Conservation (phyloP, 441 rosid species). For the Erodium moschatum region DNA sequence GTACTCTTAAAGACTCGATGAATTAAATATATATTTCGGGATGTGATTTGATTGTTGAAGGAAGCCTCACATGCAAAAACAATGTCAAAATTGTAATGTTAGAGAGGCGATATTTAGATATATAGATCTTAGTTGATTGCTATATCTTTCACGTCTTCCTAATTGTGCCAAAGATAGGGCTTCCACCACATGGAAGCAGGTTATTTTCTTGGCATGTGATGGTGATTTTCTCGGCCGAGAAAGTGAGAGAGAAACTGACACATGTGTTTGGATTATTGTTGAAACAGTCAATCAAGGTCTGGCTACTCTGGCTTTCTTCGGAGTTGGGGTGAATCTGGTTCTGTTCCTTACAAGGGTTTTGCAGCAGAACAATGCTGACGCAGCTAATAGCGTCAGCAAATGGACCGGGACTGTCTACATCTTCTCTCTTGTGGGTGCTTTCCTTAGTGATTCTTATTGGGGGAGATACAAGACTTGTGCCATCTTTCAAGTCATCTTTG, state of each 20-base stretch:
- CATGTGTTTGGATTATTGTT: neutral
- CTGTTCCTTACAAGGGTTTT: constrained; percentile 91
- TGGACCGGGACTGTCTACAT: constrained; percentile 99
- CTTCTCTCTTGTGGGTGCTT: constrained; percentile 92
- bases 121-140: neutral
- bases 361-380: constrained; percentile 84
- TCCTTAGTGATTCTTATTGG: constrained; percentile 95
- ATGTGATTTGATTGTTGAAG: neutral
- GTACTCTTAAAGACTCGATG: too few species aligned
- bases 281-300: constrained; percentile 86
- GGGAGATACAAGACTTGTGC: constrained; percentile 97
- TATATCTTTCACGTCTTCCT: neutral
- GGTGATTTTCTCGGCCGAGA: neutral
- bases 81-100: neutral
- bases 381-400: constrained; percentile 95
- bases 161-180: neutral
- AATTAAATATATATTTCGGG: neutral
- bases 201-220: neutral
- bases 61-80: neutral
- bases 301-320: constrained; percentile 98
- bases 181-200: constrained; percentile 1
- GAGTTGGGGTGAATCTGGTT: constrained; percentile 93
- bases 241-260: neutral
- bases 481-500: constrained; percentile 86
- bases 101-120: neutral